phyloP scores from a whole-genome alignment of 2,329 filamentous ascomycete species.

The Macrophomina tecta region DNA sequence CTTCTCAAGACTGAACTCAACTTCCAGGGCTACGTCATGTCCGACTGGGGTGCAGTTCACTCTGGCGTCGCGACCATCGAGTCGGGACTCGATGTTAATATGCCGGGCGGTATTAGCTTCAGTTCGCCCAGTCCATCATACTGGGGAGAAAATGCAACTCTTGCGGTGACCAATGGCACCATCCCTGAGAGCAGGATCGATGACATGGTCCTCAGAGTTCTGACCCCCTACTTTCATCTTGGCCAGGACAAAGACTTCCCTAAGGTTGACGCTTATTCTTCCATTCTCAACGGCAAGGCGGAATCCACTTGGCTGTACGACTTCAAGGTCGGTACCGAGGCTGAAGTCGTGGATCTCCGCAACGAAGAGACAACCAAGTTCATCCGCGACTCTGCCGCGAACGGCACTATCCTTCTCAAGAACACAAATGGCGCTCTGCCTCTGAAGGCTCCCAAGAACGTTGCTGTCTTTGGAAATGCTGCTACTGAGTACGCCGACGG shows the following conservation, averaged over 20 bases:
- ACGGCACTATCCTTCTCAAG: slow-evolving; percentile 53
- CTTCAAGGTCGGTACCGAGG: slow-evolving; percentile 39
- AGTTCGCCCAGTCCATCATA: slow-evolving; percentile 22
- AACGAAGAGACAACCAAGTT: slow-evolving; percentile 39
- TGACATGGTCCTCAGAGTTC: slow-evolving; percentile 56
- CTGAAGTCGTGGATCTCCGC: slow-evolving; percentile 36
- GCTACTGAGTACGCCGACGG: slow-evolving; percentile 58
- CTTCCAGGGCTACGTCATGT: slow-evolving; percentile 40
- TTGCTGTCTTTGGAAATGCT: slow-evolving; percentile 58
- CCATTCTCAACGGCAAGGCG: slow-evolving; percentile 30
- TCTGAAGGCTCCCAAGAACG: slow-evolving; percentile 56
- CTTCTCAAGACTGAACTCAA: slow-evolving; percentile 57
- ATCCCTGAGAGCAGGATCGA: slow-evolving; percentile 50
- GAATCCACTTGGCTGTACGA: slow-evolving; percentile 36
- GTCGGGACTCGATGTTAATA: slow-evolving; percentile 35
- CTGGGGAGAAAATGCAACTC: slow-evolving; percentile 42
- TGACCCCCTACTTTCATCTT: slow-evolving; percentile 55
- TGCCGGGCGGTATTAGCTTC: slow-evolving; percentile 24
- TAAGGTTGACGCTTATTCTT: slow-evolving; percentile 39
- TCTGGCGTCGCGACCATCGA: slow-evolving; percentile 37
- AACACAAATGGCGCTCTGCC: slow-evolving; percentile 58
- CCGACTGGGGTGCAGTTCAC: slow-evolving; percentile 37
- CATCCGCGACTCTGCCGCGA: slow-evolving; percentile 50
- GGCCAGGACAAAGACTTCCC: slow-evolving; percentile 52
- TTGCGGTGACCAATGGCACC: slow-evolving; percentile 48